Percentiles rank a stretch among this genome's conserved stretches.
Conservation (phyloP, 2,329 filamentous ascomycete species). For the Ophiosphaerella korrae region DNA sequence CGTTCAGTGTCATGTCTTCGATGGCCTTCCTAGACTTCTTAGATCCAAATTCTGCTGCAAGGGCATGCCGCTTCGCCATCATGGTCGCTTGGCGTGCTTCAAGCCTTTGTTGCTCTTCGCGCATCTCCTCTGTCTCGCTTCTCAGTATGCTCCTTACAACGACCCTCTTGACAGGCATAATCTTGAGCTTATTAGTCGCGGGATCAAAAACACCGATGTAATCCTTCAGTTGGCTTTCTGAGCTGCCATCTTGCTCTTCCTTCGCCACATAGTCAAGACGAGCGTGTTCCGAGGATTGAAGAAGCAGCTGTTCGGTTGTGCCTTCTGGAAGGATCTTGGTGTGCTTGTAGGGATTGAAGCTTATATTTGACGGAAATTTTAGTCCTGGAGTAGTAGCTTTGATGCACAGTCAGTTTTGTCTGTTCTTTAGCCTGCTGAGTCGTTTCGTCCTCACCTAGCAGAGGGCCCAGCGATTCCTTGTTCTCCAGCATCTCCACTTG, state of each 20-base stretch:
- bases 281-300: constrained; percentile 65
- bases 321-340: constrained; percentile 35
- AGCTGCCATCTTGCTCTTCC: constrained; percentile 53
- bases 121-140: constrained; percentile 50
- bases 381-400: constrained; percentile 52
- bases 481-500: constrained; percentile 55
- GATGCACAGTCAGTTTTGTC: neutral
- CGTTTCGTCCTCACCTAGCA: constrained; percentile 51
- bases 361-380: constrained; percentile 45
- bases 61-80: constrained; percentile 67
- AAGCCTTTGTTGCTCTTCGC: constrained; percentile 34
- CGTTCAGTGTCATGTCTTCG: constrained; percentile 70
- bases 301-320: constrained; percentile 54
- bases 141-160: constrained; percentile 59
- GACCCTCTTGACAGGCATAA: constrained; percentile 59
- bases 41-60: constrained; percentile 81
- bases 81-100: constrained; percentile 46
- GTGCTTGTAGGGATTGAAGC: constrained; percentile 57
- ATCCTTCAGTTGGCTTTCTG: constrained; percentile 61
- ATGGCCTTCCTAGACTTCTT: constrained; percentile 85
- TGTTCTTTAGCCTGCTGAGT: neutral
- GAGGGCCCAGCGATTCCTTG: constrained; percentile 54
- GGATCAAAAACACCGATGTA: constrained; percentile 67
- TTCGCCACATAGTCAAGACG: constrained; percentile 64
- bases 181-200: constrained; percentile 56